Conservation (phyloP, 306 rosid species). For the Ceratonia siliqua region DNA sequence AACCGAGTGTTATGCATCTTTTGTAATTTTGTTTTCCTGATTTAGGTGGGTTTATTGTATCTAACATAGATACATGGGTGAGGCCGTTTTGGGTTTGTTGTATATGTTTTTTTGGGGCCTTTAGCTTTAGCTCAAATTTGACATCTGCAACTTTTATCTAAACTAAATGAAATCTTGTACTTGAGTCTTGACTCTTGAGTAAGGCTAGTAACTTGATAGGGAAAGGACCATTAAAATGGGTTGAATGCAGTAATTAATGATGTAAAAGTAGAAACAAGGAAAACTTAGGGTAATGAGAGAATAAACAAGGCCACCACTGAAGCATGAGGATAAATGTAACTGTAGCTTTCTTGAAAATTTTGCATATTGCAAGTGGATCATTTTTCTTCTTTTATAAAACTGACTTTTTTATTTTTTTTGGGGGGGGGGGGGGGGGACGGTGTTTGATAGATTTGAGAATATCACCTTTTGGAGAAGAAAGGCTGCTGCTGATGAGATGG, state of each 20-base stretch:
- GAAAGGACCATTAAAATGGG: neutral
- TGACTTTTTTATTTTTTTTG: conserved; percentile 29
- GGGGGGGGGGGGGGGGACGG: too few relatives aligned
- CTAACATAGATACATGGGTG: neutral
- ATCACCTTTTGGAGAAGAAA: conserved; percentile 74
- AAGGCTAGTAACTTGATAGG: neutral
- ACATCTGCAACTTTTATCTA: neutral
- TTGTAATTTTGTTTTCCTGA: conserved; percentile 2
- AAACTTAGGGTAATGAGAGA: too few relatives aligned
- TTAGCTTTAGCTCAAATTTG: neutral
- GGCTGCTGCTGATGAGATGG: conserved; percentile 53
- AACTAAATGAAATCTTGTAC: neutral
- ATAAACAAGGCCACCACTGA: neutral
- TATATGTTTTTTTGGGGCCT: neutral
- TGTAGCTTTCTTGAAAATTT: conserved; percentile 22
- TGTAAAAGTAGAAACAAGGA: neutral
- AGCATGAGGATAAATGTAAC: conserved; percentile 4
- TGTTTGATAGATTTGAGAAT: conserved; percentile 73
- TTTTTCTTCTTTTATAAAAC: neutral
- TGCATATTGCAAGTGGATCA: neutral
- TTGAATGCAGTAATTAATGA: neutral
- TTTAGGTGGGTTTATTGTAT: neutral
- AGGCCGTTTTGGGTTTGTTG: neutral
- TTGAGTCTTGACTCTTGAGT: neutral
- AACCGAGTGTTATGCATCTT: neutral